Percentiles rank a stretch among this genome's conserved stretches.
These are phyloP conservation scores for Aspergillus vadensis DNA, from an alignment of 2,329 filamentous ascomycete species.

Conservation along the genomic window DNA sequence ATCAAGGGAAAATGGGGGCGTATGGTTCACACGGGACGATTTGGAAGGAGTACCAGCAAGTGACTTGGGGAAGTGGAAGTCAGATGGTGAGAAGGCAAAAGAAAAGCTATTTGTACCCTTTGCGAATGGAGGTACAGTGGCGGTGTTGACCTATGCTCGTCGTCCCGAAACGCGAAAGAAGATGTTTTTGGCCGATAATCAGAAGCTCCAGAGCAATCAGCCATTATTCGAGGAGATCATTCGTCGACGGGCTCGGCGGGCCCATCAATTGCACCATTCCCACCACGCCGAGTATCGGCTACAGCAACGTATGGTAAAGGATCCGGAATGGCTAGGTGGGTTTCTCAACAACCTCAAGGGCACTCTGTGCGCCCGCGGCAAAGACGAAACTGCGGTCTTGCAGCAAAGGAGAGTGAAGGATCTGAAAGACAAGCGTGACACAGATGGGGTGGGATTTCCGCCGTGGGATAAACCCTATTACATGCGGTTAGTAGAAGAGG, in stretches of 20 bases:
- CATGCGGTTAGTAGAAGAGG: background rate
- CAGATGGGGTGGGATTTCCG: background rate
- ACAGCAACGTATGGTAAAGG: background rate
- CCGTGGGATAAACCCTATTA: conserved; percentile 1
- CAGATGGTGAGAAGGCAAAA: background rate
- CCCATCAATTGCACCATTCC: background rate
- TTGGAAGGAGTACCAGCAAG: background rate
- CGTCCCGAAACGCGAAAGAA: background rate
- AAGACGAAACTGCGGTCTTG: background rate
- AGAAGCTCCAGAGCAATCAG: background rate
- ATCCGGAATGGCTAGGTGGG: background rate
- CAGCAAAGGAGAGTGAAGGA: background rate
- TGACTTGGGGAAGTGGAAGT: background rate
- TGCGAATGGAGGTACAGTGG: background rate
- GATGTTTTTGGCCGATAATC: conserved; percentile 1
- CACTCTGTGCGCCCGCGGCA: background rate
- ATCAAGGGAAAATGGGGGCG: background rate
- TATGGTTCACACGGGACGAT: background rate
- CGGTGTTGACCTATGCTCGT: background rate
- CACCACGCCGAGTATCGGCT: background rate
- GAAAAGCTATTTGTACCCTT: background rate
- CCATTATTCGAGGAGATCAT: background rate
- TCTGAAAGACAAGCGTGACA: background rate
- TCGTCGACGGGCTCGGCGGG: background rate
- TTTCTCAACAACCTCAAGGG: background rate